A percentile compares a stretch with the other conserved stretches of the same genome.
These are phyloP conservation scores for Trichoderma arundinaceum DNA, from an alignment of 2,329 filamentous ascomycete genomes.

Conservation along the genomic window DNA sequence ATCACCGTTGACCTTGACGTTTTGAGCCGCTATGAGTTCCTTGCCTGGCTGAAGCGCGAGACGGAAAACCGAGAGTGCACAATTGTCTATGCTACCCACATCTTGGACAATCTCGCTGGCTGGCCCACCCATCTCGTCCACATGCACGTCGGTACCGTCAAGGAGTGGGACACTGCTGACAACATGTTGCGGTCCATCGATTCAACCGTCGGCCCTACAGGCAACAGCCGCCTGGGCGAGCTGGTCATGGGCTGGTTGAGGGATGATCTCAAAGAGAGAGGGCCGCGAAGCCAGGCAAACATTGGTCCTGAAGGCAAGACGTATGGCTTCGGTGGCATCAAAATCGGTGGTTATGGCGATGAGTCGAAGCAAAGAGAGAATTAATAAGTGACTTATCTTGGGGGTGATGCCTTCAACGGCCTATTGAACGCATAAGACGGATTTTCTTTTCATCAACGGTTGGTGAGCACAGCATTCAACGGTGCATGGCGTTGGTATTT, in stretches of 20 bases:
- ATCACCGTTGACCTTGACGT: slow-evolving; percentile 97
- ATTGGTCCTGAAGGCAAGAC: slow-evolving; percentile 67
- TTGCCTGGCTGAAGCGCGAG: slow-evolving; percentile 84
- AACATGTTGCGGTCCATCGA: slow-evolving; percentile 65
- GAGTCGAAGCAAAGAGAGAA: slow-evolving; percentile 51
- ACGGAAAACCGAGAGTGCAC: slow-evolving; percentile 83
- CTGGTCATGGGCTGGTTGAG: slow-evolving; percentile 87
- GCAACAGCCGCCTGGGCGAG: slow-evolving; percentile 85
- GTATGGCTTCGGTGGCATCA: slow-evolving; percentile 59
- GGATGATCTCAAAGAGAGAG: slow-evolving; percentile 77
- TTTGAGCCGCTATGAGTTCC: slow-evolving; percentile 80
- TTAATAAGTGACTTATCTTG: slow-evolving; percentile 32
- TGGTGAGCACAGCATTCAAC: slow-evolving; percentile 36
- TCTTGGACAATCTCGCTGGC: slow-evolving; percentile 88
- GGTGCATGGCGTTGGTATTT: slow-evolving; percentile 35
- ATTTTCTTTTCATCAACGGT: not conserved
- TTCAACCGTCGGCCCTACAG: slow-evolving; percentile 49
- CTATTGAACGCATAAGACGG: not conserved
- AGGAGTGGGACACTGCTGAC: slow-evolving; percentile 80
- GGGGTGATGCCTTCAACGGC: slow-evolving; percentile 18
- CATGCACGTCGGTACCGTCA: slow-evolving; percentile 88
- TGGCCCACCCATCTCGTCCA: slow-evolving; percentile 97
- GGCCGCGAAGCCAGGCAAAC: slow-evolving; percentile 69
- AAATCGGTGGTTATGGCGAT: slow-evolving; percentile 63
- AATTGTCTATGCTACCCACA: slow-evolving; percentile 97